phyloP scores from a whole-genome alignment of 2,329 filamentous ascomycete species.

The Amauroascus verrucosus region DNA sequence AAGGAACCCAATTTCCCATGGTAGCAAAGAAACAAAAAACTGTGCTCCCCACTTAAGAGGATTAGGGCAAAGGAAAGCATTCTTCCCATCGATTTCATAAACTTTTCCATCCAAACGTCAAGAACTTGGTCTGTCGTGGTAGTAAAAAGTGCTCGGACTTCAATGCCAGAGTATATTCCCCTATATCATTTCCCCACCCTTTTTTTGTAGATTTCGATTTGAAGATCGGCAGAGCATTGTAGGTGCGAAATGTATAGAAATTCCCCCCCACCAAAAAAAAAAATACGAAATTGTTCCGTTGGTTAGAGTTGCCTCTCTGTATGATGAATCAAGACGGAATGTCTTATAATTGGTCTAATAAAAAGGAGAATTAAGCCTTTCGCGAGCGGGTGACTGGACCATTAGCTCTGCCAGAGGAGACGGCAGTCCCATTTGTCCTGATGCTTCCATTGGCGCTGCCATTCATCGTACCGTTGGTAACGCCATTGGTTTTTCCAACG shows the following conservation, averaged over 20 bases:
- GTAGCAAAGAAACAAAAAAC: background rate
- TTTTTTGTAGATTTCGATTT: background rate
- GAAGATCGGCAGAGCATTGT: too few relatives aligned
- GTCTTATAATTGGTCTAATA: background rate
- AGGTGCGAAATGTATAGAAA: too few relatives aligned
- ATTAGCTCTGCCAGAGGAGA: constrained; percentile 33
- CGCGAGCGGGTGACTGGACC: constrained; percentile 39
- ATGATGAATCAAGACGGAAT: too few relatives aligned
- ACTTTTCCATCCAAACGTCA: background rate
- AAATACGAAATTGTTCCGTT: too few relatives aligned
- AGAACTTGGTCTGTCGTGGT: background rate
- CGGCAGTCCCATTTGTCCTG: constrained; percentile 18
- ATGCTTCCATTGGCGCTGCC: constrained; percentile 8
- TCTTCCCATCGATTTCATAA: background rate
- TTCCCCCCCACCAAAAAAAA: too few relatives aligned
- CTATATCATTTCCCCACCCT: too few relatives aligned
- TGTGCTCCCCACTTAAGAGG: background rate
- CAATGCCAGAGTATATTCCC: background rate
- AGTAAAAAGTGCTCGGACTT: background rate
- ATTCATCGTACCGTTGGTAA: constrained; percentile 14
- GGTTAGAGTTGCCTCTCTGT: too few relatives aligned
- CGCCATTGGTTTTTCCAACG: constrained; percentile 24
- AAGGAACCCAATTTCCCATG: background rate
- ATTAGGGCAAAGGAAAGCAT: background rate
- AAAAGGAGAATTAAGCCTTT: constrained; percentile 40